A percentile compares a stretch with the other conserved stretches of the same genome.
These are phyloP conservation scores for Saturnispora dispora DNA, from an alignment of 805 yeast species.

Conservation along the genomic window DNA sequence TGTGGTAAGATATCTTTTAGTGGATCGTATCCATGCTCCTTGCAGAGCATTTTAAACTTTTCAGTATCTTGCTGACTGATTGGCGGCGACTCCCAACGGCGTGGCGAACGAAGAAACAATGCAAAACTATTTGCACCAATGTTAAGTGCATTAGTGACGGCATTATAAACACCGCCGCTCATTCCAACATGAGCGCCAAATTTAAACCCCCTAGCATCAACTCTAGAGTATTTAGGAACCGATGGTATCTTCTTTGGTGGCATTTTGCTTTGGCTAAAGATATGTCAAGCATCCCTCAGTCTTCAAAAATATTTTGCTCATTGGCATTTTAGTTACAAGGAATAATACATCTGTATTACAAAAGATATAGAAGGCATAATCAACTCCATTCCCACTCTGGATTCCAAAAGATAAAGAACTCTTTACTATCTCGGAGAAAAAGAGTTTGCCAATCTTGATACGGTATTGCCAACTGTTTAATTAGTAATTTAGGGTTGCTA, in stretches of 20 bases:
- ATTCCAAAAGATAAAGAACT: neutral
- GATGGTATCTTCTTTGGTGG: slow-evolving; percentile 18
- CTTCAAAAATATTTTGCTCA: neutral
- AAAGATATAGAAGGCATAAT: neutral
- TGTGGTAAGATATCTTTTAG: slow-evolving; percentile 81
- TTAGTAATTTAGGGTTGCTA: neutral
- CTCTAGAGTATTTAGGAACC: slow-evolving; percentile 30
- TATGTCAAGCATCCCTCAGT: neutral
- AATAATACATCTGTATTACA: neutral
- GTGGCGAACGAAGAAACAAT: slow-evolving; percentile 78
- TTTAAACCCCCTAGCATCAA: slow-evolving; percentile 34
- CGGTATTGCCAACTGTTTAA: neutral
- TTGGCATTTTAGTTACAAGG: neutral
- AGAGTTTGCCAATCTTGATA: neutral
- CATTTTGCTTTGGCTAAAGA: slow-evolving; percentile 8
- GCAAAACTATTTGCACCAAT: slow-evolving; percentile 79
- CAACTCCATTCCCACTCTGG: neutral
- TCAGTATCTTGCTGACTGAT: slow-evolving; percentile 56
- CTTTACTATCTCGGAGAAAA: neutral
- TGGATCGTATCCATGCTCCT: slow-evolving; percentile 58
- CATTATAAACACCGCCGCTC: slow-evolving; percentile 53
- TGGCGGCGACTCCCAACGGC: slow-evolving; percentile 84
- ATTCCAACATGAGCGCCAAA: slow-evolving; percentile 89
- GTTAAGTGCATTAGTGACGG: slow-evolving; percentile 35
- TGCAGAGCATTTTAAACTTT: slow-evolving; percentile 57